phyloP scores from a whole-genome alignment of 441 rosid genomes.

The Rhodomyrtus psidioides region DNA sequence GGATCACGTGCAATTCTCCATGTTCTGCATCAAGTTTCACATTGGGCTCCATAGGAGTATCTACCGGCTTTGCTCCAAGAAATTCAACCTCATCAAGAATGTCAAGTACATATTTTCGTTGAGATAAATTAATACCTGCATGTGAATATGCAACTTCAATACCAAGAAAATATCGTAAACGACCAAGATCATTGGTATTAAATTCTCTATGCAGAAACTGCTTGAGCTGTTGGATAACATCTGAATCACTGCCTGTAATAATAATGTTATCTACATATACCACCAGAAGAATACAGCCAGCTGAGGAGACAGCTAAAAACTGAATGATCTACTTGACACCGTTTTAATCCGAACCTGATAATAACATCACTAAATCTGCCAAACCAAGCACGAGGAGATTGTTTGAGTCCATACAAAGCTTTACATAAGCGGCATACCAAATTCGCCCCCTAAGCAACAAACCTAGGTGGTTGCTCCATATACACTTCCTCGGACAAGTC shows the following conservation, averaged over 20 bases:
- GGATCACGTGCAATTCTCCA: neutral
- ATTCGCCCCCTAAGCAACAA: neutral
- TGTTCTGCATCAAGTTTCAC: neutral
- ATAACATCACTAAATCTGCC: neutral
- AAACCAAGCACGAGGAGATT: neutral
- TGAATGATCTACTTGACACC: neutral
- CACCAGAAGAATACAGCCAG: neutral
- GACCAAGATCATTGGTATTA: neutral
- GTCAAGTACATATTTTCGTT: neutral
- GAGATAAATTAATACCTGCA: neutral
- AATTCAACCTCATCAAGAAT: neutral
- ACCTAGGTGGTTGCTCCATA: neutral
- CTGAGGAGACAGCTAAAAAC: too few species aligned
- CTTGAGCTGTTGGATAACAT: neutral
- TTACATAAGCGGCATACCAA: neutral
- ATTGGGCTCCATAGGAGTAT: neutral
- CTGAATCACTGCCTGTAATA: neutral
- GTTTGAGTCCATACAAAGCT: neutral
- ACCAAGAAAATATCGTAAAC: neutral
- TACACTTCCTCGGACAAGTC: neutral
- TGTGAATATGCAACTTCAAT: neutral
- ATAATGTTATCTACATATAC: neutral
- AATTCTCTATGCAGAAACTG: neutral
- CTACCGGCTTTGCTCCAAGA: neutral
- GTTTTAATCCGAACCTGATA: neutral